Conservation (phyloP, 2,329 filamentous ascomycete species). For the Aspergillus brasiliensis region DNA sequence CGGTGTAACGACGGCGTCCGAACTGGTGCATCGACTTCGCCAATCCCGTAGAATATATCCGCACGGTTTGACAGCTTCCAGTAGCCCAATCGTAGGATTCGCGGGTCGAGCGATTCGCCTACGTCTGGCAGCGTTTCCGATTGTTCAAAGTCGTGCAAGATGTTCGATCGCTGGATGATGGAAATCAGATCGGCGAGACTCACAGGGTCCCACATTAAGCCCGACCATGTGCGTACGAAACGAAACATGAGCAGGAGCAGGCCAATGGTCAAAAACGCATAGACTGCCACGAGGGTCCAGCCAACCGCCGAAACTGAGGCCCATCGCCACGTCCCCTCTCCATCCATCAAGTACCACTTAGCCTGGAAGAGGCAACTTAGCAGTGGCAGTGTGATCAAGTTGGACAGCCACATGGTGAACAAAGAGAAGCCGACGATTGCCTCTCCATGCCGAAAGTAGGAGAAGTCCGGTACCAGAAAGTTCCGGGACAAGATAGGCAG, state of each 20-base stretch:
- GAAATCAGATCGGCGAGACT: conserved; percentile 80
- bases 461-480: conserved; percentile 68
- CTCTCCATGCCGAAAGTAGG: conserved; percentile 69
- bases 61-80: conserved; percentile 72
- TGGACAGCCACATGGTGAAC: conserved; percentile 72
- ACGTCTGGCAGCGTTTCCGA: conserved; percentile 61
- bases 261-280: conserved; percentile 66
- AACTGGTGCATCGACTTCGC: conserved; percentile 59
- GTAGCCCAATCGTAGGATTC: conserved; percentile 76
- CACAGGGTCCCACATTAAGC: conserved; percentile 80
- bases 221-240: conserved; percentile 68
- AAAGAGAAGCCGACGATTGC: conserved; percentile 67
- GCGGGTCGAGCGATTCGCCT: conserved; percentile 54
- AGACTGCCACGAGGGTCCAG: conserved; percentile 76
- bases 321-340: conserved; percentile 72
- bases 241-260: conserved; percentile 62
- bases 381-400: conserved; percentile 75
- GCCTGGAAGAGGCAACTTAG: conserved; percentile 75
- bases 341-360: conserved; percentile 61
- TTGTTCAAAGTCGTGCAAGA: conserved; percentile 69
- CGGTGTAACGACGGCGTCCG: conserved; percentile 46
- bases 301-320: conserved; percentile 73
- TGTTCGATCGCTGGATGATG: conserved; percentile 78
- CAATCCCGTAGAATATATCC: conserved; percentile 77
- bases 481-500: conserved; percentile 62